Base-by-base conservation (phyloP, 192 early-diverging fungal species). In the Funneliformis geosporum region DNA sequence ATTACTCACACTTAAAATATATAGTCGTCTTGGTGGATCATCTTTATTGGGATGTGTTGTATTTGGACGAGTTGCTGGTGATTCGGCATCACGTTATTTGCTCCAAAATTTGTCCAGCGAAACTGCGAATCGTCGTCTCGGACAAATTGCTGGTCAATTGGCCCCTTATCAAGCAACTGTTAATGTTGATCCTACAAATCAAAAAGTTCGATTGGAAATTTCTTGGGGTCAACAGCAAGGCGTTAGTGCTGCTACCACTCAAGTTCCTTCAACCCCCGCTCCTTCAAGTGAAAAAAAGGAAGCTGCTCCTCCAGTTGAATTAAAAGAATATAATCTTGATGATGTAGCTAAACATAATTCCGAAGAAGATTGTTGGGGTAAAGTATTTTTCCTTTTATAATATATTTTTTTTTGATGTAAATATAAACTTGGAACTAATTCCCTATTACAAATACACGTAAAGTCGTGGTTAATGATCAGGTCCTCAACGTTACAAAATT, bases 41-140 rank as follows among this genome's bases (percentile, higher is more conserved):
- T 97, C 95, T 42, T 86, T 98, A n/a, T 86, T 98, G 64, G 96
- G 94, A 67, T 98, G 97, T 82, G 96, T 97, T 16, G 97, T 98
- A 61, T 98, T 93, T 88, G 97, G 97, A 33, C 93, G 97, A 80
- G 95, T 96, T 64, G 95, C 97, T 71, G 97, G 97, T 80, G 82
- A 86, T 79, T 84, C 84, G 27, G 94, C 94, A 68, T 85, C 88
- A 14, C 72, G 84, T 40, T 90, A 94, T 81, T 75, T 91, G 8
- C 86, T 94, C 11, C 83, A 89, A 42, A 82, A 87, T 76, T 79
- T 83, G 59, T 85, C 86, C 18, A 87, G 84, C 23, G 83, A 87
- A 60, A 80, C 81, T 62, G 84, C 89, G 39, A 83, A 82, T 77
- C 87, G 90, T 78, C 91, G 91, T 89, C 86, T 92, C 47, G 93